Base-by-base conservation (phyloP, 768 basidiomycete genomes). In the Tulasnella sp. region DNA sequence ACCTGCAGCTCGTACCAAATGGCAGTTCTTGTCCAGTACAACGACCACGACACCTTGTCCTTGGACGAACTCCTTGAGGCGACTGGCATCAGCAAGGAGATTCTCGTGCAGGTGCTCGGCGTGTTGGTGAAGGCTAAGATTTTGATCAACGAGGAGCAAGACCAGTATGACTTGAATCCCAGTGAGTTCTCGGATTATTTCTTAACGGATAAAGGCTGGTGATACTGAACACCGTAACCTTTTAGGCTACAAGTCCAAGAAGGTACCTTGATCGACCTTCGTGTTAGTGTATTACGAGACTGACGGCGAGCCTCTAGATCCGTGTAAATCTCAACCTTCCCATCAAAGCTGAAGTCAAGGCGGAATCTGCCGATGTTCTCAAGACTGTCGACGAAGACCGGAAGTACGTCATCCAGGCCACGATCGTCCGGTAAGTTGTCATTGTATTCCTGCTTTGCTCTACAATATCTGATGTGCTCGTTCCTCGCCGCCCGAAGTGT, bases 351-450 rank as follows among this genome's bases (percentile, higher is more conserved):
- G 98, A 99, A 86, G 92, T 94, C 81, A 97, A 96, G 89, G 92
- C 93, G 9, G 97, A 99, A 84, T 90, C 93, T 12, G 90, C 90
- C 0, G 96, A 98, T 83, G 96, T 98, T 12, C 87, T 98, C 84
- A 96, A 96, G 89, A 94, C 92, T 8, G 96, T 98, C 7, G 97
- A 98, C 83, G 97, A 98, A 87, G 98, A 99, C 84, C 92, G 97
- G 81, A 98, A 98, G 89, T 72, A 69, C 24, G 48, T 83, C 28
- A 79, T 80, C 34, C 76, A 81, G 34, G 77, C 80, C 11, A 82
- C 80, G n/a, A 81, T 81, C 48, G 77, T 80, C 14, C 81, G 79
- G 81, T 81, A 80, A 9, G 80, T 72, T 41, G 16, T 40, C 14
- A 40, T 76, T 54, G 42, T 40, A 0, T 64, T 81, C 75, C 48